These are phyloP conservation scores for Volvariella volvacea DNA, from an alignment of 1,284 basidiomycete species.

Conservation along the genomic window DNA sequence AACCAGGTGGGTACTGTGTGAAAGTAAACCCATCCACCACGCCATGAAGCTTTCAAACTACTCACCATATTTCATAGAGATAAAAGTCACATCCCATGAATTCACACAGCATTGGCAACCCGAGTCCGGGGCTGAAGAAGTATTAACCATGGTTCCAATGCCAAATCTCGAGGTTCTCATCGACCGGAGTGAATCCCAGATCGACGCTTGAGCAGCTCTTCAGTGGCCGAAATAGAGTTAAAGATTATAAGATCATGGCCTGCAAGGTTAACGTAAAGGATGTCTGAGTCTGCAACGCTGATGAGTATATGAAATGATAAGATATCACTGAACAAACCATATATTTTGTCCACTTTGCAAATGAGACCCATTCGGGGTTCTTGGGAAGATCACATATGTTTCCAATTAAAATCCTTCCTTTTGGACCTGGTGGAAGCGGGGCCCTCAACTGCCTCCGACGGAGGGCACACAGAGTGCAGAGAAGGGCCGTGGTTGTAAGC, in stretches of 20 bases:
- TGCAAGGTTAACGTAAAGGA: slow-evolving; percentile 8
- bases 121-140: no score
- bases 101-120: no score
- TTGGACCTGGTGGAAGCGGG: neutral
- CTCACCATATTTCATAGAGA: no score
- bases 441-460: no score
- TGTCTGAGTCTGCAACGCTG: slow-evolving; percentile 5
- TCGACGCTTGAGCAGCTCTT: slow-evolving; percentile 9
- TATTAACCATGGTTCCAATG: no score
- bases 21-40: no score
- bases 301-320: neutral
- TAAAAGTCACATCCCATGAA: no score
- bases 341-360: slow-evolving; percentile 14
- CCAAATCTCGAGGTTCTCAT: slow-evolving; percentile 4
- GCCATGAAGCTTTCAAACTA: no score
- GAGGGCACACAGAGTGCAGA: no score
- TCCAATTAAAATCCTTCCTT: neutral
- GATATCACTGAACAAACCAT: slow-evolving; percentile 12
- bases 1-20: no score
- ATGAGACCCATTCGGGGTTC: neutral
- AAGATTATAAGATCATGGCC: slow-evolving; percentile 8
- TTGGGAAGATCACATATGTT: neutral
- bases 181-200: slow-evolving; percentile 9
- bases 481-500: no score
- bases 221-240: slow-evolving; percentile 7